Percentiles rank a stretch among this genome's conserved stretches.
These are phyloP conservation scores for Annulohypoxylon nitens DNA, from an alignment of 495 filamentous ascomycete species.

Conservation along the genomic window DNA sequence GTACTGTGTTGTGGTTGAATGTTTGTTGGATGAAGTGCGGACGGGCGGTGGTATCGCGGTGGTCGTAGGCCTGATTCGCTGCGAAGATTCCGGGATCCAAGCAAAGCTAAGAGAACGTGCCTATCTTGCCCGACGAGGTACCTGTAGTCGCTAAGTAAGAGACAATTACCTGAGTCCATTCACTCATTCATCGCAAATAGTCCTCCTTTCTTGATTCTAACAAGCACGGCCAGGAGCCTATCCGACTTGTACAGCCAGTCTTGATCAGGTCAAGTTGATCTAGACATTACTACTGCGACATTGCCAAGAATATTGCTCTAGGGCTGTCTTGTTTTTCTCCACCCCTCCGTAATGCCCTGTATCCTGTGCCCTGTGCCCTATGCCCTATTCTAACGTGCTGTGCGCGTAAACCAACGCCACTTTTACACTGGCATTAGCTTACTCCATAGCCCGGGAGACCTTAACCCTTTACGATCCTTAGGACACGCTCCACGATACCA, in stretches of 20 bases:
- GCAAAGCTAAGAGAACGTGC: neutral
- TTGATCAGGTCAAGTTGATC: too few relatives aligned
- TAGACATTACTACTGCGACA: neutral
- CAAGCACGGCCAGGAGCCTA: neutral
- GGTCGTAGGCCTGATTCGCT: too few relatives aligned
- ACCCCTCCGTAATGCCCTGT: neutral
- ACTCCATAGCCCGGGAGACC: neutral
- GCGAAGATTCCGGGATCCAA: too few relatives aligned
- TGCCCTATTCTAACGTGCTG: neutral
- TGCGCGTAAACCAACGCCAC: neutral
- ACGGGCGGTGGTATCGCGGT: too few relatives aligned
- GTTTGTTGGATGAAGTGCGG: too few relatives aligned
- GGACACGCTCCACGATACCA: conserved; percentile 1
- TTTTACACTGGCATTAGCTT: neutral
- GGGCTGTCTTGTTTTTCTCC: neutral
- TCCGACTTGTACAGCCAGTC: neutral
- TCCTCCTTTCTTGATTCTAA: neutral
- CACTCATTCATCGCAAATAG: neutral
- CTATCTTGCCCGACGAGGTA: neutral
- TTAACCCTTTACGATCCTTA: conserved; percentile 1
- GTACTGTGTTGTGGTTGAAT: too few relatives aligned
- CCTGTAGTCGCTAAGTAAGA: neutral
- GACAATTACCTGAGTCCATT: neutral
- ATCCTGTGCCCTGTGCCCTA: too few relatives aligned
- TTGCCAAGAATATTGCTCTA: neutral